phyloP scores from a whole-genome alignment of 306 rosid genomes.

The Quercus alba region DNA sequence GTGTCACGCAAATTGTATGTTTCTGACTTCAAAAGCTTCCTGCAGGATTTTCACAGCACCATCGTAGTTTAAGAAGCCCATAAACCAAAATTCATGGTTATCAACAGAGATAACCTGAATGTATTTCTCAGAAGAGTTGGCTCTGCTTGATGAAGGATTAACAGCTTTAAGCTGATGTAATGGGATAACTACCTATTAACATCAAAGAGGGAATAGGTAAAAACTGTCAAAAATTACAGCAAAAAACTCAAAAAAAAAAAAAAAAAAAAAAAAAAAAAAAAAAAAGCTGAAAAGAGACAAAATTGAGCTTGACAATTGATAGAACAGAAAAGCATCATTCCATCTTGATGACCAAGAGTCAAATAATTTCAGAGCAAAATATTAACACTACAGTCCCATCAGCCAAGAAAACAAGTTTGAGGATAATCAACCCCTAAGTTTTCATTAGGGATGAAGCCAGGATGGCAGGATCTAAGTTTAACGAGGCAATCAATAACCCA shows the following conservation, averaged over 20 bases:
- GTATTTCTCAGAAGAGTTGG: slow-evolving; percentile 70
- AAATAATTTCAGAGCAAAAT: background rate
- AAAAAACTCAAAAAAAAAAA: background rate
- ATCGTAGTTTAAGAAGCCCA: slow-evolving; percentile 82
- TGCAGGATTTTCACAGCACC: slow-evolving; percentile 56
- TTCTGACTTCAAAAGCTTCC: slow-evolving; percentile 46
- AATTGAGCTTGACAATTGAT: background rate
- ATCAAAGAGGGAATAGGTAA: background rate
- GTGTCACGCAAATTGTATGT: slow-evolving; percentile 36
- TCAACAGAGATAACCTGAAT: slow-evolving; percentile 74
- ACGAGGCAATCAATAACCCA: background rate
- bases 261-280: background rate
- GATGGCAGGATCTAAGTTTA: background rate
- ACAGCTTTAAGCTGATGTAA: slow-evolving; percentile 79
- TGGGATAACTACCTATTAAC: slow-evolving; percentile 68
- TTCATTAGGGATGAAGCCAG: background rate
- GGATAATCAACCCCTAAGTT: background rate
- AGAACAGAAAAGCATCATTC: background rate
- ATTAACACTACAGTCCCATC: background rate
- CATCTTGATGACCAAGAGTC: background rate
- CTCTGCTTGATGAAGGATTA: slow-evolving; percentile 68
- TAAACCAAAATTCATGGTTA: slow-evolving; percentile 92
- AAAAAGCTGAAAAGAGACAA: background rate
- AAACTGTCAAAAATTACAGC: background rate
- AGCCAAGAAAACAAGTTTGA: background rate